phyloP scores from a whole-genome alignment of 768 basidiomycete species.

The Calocybe indica region DNA sequence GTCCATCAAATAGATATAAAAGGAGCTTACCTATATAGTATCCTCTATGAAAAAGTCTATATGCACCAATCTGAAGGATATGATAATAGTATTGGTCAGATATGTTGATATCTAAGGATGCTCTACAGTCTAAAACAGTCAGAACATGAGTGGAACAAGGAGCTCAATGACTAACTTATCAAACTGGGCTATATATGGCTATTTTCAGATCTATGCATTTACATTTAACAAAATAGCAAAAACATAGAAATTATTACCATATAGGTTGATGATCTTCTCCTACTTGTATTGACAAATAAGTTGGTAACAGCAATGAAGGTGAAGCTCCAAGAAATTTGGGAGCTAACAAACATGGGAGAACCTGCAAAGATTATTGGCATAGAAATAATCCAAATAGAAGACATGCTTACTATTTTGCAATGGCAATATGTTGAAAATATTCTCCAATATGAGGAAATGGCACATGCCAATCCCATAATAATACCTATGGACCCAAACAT shows the following conservation, averaged over 20 bases:
- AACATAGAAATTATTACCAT: constrained; percentile 11
- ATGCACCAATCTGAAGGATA: constrained; percentile 21
- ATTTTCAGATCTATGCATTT: neutral
- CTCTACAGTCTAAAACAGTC: constrained; percentile 34
- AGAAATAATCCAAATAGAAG: constrained; percentile 15
- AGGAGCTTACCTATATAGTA: constrained; percentile 15
- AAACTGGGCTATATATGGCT: constrained; percentile 7
- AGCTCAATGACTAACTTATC: constrained; percentile 11
- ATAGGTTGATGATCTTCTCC: constrained; percentile 28
- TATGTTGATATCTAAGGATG: constrained; percentile 16
- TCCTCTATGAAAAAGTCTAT: constrained; percentile 16
- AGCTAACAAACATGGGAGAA: constrained; percentile 23
- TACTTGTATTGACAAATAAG: constrained; percentile 12
- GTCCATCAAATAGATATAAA: constrained; percentile 16
- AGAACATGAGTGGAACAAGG: constrained; percentile 19
- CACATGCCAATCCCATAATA: constrained; percentile 14
- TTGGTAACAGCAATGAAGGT: constrained; percentile 11
- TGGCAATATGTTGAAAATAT: constrained; percentile 8
- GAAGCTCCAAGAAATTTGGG: constrained; percentile 16
- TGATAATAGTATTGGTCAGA: constrained; percentile 15
- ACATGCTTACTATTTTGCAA: constrained; percentile 15
- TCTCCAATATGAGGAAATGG: constrained; percentile 15
- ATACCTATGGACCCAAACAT: constrained; percentile 19
- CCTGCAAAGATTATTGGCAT: constrained; percentile 25
- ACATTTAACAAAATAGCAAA: neutral